Evolutionary conservation across 352 stramenopile genomes (phyloP).

Genomic region (Discostella stelligera): DNA sequence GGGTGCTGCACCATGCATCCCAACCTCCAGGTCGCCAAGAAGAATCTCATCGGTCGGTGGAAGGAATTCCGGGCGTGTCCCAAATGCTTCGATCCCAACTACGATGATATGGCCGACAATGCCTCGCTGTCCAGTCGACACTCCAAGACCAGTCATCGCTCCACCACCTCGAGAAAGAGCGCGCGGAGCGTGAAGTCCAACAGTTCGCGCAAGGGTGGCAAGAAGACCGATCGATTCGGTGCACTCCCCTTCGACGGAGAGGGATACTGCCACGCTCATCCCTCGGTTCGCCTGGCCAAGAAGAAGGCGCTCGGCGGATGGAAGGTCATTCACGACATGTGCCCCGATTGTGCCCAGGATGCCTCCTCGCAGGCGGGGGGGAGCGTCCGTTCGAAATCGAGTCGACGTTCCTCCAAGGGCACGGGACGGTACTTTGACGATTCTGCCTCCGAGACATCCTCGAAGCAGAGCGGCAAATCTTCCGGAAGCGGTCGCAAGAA

Average conservation of each 20-base stretch:
- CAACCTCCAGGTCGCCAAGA: slow-evolving; percentile 36
- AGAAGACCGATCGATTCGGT: slow-evolving; percentile 36
- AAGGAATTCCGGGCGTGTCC: slow-evolving; percentile 41
- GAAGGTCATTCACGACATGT: slow-evolving; percentile 46
- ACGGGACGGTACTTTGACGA: slow-evolving; percentile 37
- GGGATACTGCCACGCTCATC: slow-evolving; percentile 45
- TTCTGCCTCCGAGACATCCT: slow-evolving; percentile 23
- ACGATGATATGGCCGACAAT: slow-evolving; percentile 39
- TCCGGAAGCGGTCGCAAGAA: slow-evolving; percentile 17
- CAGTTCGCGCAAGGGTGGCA: slow-evolving; percentile 23
- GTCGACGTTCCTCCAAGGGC: slow-evolving; percentile 10
- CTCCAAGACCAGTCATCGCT: slow-evolving; percentile 2
- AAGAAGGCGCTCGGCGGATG: slow-evolving; percentile 46
- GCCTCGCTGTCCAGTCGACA: slow-evolving; percentile 7
- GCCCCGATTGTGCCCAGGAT: slow-evolving; percentile 39
- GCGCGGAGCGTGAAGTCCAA: slow-evolving; percentile 35
- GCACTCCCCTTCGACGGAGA: slow-evolving; percentile 39
- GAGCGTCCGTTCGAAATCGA: slow-evolving; percentile 11
- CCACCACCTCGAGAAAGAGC: slow-evolving; percentile 9
- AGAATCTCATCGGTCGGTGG: slow-evolving; percentile 43
- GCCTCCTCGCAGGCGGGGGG: slow-evolving; percentile 22
- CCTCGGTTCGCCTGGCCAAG: slow-evolving; percentile 24
- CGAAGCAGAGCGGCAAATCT: slow-evolving; percentile 15
- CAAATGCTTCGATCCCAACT: slow-evolving; percentile 37
- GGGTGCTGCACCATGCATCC: slow-evolving; percentile 43